Evolutionary conservation across 306 rosid genomes (phyloP).

Genomic region (Malus asiatica): DNA sequence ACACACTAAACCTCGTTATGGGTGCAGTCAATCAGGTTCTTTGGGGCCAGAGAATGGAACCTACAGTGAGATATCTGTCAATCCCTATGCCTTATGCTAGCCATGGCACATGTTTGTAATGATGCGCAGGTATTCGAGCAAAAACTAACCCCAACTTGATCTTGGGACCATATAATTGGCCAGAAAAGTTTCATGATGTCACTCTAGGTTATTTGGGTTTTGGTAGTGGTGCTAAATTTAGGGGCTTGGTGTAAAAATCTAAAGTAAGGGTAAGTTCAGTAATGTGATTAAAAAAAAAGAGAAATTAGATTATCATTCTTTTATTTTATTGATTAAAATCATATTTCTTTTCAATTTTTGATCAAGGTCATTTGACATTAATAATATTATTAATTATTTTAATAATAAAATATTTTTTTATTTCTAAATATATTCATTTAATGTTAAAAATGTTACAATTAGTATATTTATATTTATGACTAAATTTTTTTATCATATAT

Average conservation of each 20-base stretch:
- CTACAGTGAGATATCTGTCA: constrained; percentile 24
- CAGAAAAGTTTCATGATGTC: not conserved
- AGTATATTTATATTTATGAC: no score
- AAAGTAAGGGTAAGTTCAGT: not conserved
- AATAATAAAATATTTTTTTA: no score
- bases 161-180: constrained; percentile 4
- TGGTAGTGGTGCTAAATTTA: not conserved
- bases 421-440: no score
- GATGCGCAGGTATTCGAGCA: constrained; percentile 18
- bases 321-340: no score
- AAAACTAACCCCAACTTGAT: constrained; percentile 1
- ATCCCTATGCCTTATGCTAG: constrained; percentile 14
- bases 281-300: not conserved
- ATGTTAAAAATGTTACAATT: no score
- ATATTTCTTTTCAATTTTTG: no score
- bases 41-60: constrained; percentile 11
- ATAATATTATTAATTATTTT: no score
- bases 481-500: no score
- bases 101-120: constrained; percentile 31
- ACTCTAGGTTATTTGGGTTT: constrained; percentile 9
- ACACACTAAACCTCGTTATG: constrained; percentile 45
- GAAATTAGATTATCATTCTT: no score
- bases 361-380: no score
- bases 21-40: constrained; percentile 54
- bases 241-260: not conserved